Evolutionary conservation across 495 filamentous ascomycete species (phyloP).

Genomic region (Thermochaetoides thermophila): DNA sequence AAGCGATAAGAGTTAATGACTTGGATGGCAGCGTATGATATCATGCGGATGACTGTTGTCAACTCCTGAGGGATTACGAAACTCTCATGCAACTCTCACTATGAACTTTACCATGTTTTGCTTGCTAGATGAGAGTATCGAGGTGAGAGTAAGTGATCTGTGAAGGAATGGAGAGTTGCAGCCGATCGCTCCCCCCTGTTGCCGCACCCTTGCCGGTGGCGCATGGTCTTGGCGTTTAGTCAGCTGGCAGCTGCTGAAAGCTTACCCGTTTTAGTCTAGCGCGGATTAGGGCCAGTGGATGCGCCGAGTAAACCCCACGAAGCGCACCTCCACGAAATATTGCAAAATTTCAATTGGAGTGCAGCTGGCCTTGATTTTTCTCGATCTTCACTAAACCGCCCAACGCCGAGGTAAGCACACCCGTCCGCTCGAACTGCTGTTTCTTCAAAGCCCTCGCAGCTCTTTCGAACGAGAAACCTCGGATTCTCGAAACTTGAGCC

Average conservation of each 20-base stretch:
- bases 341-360: constrained; percentile 24
- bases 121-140: no score
- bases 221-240: no score
- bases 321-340: constrained; percentile 17
- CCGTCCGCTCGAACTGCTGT: constrained; percentile 1
- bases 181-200: no score
- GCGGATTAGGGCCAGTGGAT: constrained; percentile 16
- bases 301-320: constrained; percentile 15
- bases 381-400: constrained; percentile 15
- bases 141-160: no score
- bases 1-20: no score
- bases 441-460: constrained; percentile 1
- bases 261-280: constrained; percentile 11
- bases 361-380: constrained; percentile 16
- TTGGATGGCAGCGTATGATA: no score
- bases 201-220: no score
- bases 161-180: no score
- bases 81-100: no score
- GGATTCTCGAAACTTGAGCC: neutral
- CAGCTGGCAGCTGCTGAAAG: constrained; percentile 7
- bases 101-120: no score
- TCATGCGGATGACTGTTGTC: no score
- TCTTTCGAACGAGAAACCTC: neutral
- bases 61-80: no score
- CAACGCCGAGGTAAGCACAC: constrained; percentile 17